phyloP scores from a whole-genome alignment of 164 flowering plant species.

The Pachysandra terminalis region DNA sequence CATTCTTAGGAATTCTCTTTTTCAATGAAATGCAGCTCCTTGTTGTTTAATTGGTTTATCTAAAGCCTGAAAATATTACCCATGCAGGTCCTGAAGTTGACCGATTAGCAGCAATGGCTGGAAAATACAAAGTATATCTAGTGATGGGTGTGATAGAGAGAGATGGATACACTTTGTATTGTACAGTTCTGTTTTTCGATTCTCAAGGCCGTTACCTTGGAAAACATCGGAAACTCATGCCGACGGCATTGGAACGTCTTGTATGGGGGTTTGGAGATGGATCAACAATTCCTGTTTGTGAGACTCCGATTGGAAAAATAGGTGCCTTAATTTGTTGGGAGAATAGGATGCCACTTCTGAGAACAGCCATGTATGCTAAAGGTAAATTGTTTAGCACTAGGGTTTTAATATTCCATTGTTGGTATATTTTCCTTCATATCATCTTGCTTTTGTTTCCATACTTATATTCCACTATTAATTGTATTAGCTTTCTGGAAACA shows the following conservation, averaged over 20 bases:
- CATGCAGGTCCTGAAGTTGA: slow-evolving; percentile 87
- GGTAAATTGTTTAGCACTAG: slow-evolving; percentile 44
- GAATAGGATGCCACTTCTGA: slow-evolving; percentile 89
- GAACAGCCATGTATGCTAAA: slow-evolving; percentile 94
- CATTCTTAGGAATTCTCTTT: too few relatives aligned
- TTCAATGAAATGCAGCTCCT: too few relatives aligned
- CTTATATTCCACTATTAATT: not conserved
- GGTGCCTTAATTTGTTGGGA: slow-evolving; percentile 99
- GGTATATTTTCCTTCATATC: not conserved
- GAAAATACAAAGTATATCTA: slow-evolving; percentile 73
- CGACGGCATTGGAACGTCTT: slow-evolving; percentile 80
- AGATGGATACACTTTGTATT: slow-evolving; percentile 89
- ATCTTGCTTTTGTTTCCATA: not conserved
- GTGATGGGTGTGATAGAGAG: slow-evolving; percentile 95
- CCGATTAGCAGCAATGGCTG: slow-evolving; percentile 87
- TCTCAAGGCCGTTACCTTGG: slow-evolving; percentile 86
- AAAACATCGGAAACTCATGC: slow-evolving; percentile 93
- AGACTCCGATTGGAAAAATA: slow-evolving; percentile 80
- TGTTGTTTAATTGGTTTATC: not conserved
- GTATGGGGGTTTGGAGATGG: slow-evolving; percentile 99
- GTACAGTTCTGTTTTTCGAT: slow-evolving; percentile 80
- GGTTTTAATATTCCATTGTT: not conserved
- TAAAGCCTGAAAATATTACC: not conserved
- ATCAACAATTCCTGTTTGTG: slow-evolving; percentile 85
- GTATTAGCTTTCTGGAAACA: too few relatives aligned